Percentiles rank a stretch among this genome's conserved stretches.
phyloP scores from a whole-genome alignment of 176 grass and related monocot genomes.

The Tillandsia fasciculata region DNA sequence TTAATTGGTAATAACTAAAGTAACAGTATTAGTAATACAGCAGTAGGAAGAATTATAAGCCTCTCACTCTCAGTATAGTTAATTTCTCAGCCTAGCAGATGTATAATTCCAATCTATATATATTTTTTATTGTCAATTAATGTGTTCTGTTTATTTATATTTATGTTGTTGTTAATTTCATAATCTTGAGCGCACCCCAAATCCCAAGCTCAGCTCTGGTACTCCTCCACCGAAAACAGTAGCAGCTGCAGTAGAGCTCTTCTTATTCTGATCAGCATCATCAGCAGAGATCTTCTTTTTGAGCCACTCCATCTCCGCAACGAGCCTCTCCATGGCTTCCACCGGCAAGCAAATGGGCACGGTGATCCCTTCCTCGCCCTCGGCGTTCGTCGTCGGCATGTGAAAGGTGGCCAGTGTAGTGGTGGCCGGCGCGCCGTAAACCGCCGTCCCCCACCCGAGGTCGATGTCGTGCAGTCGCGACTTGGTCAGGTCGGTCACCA shows the following conservation, averaged over 20 bases:
- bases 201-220: neutral
- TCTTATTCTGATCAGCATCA: too few species aligned
- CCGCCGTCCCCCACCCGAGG: neutral
- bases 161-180: neutral
- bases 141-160: too few species aligned
- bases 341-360: neutral
- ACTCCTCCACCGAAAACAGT: too few species aligned
- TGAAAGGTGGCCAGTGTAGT: neutral
- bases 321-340: neutral
- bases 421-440: neutral
- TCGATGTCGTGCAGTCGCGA: neutral
- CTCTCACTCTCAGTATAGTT: too few species aligned
- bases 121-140: too few species aligned
- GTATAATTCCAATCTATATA: too few species aligned
- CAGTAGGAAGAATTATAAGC: too few species aligned
- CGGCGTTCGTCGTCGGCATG: neutral
- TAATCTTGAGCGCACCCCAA: neutral
- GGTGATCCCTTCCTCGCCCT: neutral
- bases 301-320: neutral
- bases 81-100: too few species aligned
- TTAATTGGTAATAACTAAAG: too few species aligned
- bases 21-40: too few species aligned
- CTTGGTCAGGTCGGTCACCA: conserved; percentile 1
- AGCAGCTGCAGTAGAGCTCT: too few species aligned
- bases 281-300: neutral